A percentile compares a stretch with the other conserved stretches of the same genome.
Evolutionary conservation across 352 stramenopile genomes (phyloP).

Genomic region (Achlya hypogyna): DNA sequence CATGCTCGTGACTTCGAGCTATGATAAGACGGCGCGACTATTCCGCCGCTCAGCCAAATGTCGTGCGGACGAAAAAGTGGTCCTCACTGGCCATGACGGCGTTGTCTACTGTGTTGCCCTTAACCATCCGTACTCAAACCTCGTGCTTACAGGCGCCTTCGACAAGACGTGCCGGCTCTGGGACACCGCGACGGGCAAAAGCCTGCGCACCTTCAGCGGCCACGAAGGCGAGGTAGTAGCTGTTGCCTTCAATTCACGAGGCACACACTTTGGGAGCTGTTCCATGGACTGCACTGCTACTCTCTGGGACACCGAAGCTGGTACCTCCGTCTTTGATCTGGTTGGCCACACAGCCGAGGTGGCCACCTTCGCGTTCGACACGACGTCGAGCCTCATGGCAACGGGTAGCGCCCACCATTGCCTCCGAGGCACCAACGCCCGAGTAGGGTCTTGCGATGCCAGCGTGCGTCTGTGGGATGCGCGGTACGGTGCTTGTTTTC

Average conservation of each 20-base stretch:
- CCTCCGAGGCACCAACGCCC: neutral
- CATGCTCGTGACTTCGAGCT: constrained; percentile 56
- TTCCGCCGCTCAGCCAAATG: constrained; percentile 14
- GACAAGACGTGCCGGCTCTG: constrained; percentile 72
- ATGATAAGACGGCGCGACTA: constrained; percentile 65
- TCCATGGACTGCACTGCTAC: constrained; percentile 62
- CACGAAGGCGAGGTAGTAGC: constrained; percentile 54
- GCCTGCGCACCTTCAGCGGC: constrained; percentile 38
- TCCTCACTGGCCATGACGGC: constrained; percentile 44
- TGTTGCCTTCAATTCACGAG: constrained; percentile 31
- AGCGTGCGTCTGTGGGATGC: constrained; percentile 67
- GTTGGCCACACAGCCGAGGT: constrained; percentile 54
- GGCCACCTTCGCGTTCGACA: constrained; percentile 55
- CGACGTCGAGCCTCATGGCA: constrained; percentile 30
- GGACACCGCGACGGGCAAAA: constrained; percentile 30
- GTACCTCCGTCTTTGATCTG: constrained; percentile 35
- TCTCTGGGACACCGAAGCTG: constrained; percentile 53
- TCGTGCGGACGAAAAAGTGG: constrained; percentile 13
- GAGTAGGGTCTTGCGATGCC: constrained; percentile 43
- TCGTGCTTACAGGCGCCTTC: constrained; percentile 59
- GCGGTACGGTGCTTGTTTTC: constrained; percentile 59
- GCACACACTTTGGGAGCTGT: constrained; percentile 46
- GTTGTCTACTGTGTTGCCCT: constrained; percentile 64
- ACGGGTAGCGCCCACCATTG: constrained; percentile 19
- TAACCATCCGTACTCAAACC: constrained; percentile 38